Conservation (phyloP, 2,329 filamentous ascomycete species). For the Colletotrichum coccodes region DNA sequence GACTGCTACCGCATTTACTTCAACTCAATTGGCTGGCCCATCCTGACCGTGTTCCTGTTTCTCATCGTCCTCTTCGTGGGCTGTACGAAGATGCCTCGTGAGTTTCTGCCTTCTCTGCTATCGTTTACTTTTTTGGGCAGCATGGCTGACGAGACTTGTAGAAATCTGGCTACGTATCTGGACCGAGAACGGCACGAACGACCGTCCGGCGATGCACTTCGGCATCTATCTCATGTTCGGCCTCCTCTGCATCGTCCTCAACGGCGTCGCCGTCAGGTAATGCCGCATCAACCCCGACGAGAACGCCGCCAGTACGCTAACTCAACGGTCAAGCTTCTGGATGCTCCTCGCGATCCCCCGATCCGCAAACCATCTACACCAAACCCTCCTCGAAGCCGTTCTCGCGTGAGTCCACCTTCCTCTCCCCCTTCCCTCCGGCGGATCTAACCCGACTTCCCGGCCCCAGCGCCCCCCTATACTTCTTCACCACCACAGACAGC, state of each 20-base stretch:
- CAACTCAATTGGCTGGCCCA: conserved; percentile 37
- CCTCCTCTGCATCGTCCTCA: conserved; percentile 36
- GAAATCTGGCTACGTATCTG: conserved; percentile 46
- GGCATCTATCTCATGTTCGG: conserved; percentile 40
- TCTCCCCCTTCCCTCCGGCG: background rate
- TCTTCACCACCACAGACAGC: conserved; percentile 48
- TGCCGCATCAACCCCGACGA: conserved; percentile 35
- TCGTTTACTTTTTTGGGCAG: background rate
- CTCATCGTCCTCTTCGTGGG: conserved; percentile 35
- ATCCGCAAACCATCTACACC: conserved; percentile 39
- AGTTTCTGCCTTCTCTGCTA: conserved; percentile 4
- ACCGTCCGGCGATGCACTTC: conserved; percentile 32
- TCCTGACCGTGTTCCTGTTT: conserved; percentile 35
- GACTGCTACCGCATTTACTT: conserved; percentile 43
- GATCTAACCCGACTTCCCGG: background rate
- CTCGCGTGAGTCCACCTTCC: background rate
- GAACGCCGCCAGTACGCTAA: conserved; percentile 35
- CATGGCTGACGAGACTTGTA: conserved; percentile 9
- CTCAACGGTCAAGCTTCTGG: conserved; percentile 37
- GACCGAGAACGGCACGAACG: conserved; percentile 38
- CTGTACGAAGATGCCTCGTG: conserved; percentile 39
- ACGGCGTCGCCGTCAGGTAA: conserved; percentile 18
- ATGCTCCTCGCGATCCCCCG: conserved; percentile 36
- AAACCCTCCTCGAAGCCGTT: conserved; percentile 32
- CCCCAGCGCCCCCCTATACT: conserved; percentile 28